Conservation (phyloP, 1,139 yeast genomes). For the Lodderomyces parapsilosis region DNA sequence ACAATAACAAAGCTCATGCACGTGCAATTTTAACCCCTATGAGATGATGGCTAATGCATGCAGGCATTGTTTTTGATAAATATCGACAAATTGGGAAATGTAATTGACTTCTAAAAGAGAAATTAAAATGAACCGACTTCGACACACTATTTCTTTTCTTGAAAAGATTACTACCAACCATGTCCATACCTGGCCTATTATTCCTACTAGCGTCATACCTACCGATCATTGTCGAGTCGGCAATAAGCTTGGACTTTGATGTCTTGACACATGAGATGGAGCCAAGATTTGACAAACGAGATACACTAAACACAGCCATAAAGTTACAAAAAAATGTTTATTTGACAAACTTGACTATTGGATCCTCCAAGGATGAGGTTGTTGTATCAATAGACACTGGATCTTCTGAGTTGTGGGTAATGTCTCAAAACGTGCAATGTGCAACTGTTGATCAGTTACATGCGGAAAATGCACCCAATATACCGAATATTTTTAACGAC, state of each 20-base stretch:
- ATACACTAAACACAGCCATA: neutral
- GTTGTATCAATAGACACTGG: constrained; percentile 44
- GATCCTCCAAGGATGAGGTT: constrained; percentile 29
- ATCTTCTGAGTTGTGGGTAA: constrained; percentile 45
- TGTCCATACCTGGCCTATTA: neutral
- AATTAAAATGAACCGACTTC: neutral
- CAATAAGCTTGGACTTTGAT: constrained; percentile 1
- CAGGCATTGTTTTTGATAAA: neutral
- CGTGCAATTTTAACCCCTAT: neutral
- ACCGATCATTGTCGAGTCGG: neutral
- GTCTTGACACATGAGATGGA: neutral
- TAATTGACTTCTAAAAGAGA: too few relatives aligned
- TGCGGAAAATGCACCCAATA: constrained; percentile 4
- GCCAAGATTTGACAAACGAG: constrained; percentile 1
- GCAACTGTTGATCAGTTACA: constrained; percentile 38
- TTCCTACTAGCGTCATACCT: neutral
- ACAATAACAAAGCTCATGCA: neutral
- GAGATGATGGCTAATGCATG: too few relatives aligned
- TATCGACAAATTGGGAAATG: constrained; percentile 2
- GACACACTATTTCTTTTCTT: neutral
- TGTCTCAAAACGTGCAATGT: constrained; percentile 12
- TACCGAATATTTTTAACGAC: constrained; percentile 11
- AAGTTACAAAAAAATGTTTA: constrained; percentile 21
- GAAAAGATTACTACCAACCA: neutral
- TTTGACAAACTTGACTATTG: constrained; percentile 38